These are phyloP conservation scores for Petasospora fabianii DNA, from an alignment of 1,139 yeast species.

Conservation along the genomic window DNA sequence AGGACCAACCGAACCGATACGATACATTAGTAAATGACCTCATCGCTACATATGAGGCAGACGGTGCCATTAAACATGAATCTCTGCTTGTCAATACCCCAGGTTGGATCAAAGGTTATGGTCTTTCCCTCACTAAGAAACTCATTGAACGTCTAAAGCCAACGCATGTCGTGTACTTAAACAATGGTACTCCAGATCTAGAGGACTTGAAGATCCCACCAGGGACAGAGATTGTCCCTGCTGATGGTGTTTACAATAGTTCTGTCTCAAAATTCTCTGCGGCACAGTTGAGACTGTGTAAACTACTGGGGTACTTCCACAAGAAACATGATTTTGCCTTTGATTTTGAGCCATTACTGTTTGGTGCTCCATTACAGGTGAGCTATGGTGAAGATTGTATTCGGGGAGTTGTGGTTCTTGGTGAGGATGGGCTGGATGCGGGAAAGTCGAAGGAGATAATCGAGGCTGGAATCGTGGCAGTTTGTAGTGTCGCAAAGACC, in stretches of 20 bases:
- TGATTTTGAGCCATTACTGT: slow-evolving; percentile 50
- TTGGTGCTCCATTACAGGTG: slow-evolving; percentile 45
- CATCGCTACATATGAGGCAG: slow-evolving; percentile 32
- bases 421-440: slow-evolving; percentile 28
- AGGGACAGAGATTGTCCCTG: slow-evolving; percentile 18
- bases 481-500: slow-evolving; percentile 34
- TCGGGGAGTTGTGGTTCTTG: slow-evolving; percentile 28
- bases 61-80: slow-evolving; percentile 26
- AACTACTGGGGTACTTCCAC: slow-evolving; percentile 54
- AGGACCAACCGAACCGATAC: slow-evolving; percentile 62
- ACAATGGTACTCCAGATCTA: slow-evolving; percentile 29
- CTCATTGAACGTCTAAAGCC: slow-evolving; percentile 50
- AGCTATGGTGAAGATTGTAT: slow-evolving; percentile 38
- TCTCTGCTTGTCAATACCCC: slow-evolving; percentile 70
- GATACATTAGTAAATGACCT: slow-evolving; percentile 43
- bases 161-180: slow-evolving; percentile 49
- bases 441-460: slow-evolving; percentile 42
- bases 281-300: slow-evolving; percentile 49
- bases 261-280: slow-evolving; percentile 43
- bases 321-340: slow-evolving; percentile 31
- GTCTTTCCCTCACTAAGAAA: slow-evolving; percentile 57
- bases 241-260: slow-evolving; percentile 28
- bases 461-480: slow-evolving; percentile 53
- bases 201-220: slow-evolving; percentile 28
- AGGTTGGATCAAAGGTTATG: slow-evolving; percentile 93